Conservation (phyloP, 257 asterid genomes). For the Lycium ferocissimum region DNA sequence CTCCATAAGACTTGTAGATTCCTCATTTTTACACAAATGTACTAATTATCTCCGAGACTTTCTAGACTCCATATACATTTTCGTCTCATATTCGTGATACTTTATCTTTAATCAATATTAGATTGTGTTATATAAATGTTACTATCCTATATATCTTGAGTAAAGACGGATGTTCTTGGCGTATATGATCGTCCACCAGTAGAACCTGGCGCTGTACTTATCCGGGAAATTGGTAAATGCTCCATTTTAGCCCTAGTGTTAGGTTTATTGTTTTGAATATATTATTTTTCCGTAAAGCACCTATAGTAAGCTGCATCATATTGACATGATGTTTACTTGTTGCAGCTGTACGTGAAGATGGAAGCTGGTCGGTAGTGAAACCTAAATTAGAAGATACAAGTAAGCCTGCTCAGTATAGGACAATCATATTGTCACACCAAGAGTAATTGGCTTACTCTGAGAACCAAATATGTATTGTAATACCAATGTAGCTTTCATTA, state of each 20-base stretch:
- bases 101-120: not conserved
- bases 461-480: not conserved
- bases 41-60: too few relatives aligned
- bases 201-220: constrained; percentile 78
- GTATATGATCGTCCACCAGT: constrained; percentile 94
- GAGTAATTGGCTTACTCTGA: not conserved
- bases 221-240: constrained; percentile 77
- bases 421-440: not conserved
- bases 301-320: not conserved
- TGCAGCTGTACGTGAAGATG: constrained; percentile 88
- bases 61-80: too few relatives aligned
- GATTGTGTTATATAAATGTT: not conserved
- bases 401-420: constrained; percentile 55
- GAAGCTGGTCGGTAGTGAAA: constrained; percentile 83
- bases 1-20: not conserved
- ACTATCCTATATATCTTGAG: constrained; percentile 52
- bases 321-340: not conserved
- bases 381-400: constrained; percentile 60
- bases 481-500: not conserved
- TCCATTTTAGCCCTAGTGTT: not conserved
- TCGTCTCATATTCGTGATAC: not conserved
- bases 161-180: constrained; percentile 88
- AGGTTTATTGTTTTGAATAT: constrained; percentile 1
- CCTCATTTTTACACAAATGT: not conserved
- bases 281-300: not conserved